Evolutionary conservation across 208 protist species (phyloP), one percentile per base, ranked within the genome.

Genomic region (Herpetomonas tarakana): DNA sequence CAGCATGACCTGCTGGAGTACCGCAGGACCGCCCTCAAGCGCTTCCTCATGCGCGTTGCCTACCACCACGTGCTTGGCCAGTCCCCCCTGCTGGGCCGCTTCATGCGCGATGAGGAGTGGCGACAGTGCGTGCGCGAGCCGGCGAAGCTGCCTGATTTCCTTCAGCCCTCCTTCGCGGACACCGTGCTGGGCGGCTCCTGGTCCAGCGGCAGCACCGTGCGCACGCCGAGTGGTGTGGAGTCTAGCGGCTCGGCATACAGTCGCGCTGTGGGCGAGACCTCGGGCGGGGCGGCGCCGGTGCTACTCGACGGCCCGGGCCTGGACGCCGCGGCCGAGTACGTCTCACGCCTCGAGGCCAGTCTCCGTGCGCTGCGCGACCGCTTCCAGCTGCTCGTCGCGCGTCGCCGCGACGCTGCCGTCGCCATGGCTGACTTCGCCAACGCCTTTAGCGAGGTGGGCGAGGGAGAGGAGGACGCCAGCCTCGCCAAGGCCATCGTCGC

Each of bases 21-120:
- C 74, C 75, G 91, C 9, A 87, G 88, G 31, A 74, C 71, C 30
- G 84, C 73, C 3, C 71, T 97, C 30, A 74, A 73, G 24, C 76
- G 77, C 44, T 97, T 95, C 65, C 70, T 97, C 30, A 54, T 71
- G 24, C 73, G 85, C n/a, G 61, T 97, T 27, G 87, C 80, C 25
- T 68, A 78, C 57, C 88, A 95, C 71, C 79, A 82, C 14, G 62
- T 72, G 12, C 70, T 97, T 1, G 61, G 78, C 28, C 71, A 61
- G 16, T 68, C 73, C 9, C 58, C 66, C 16, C 70, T 92, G 22
- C 31, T 97, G 31, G 35, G 86, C 68, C 71, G 81, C 29, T 97
- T 97, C 60, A 59, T 91, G 2, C 79, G 89, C 45, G 86, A 94
- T 46, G 53, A 61, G 44, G 75, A 86, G 68, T 96, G 86, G 83